Percentiles rank a stretch among this genome's conserved stretches.
Conservation (phyloP, 2,329 filamentous ascomycete genomes). For the Sclerotinia glacialis region DNA sequence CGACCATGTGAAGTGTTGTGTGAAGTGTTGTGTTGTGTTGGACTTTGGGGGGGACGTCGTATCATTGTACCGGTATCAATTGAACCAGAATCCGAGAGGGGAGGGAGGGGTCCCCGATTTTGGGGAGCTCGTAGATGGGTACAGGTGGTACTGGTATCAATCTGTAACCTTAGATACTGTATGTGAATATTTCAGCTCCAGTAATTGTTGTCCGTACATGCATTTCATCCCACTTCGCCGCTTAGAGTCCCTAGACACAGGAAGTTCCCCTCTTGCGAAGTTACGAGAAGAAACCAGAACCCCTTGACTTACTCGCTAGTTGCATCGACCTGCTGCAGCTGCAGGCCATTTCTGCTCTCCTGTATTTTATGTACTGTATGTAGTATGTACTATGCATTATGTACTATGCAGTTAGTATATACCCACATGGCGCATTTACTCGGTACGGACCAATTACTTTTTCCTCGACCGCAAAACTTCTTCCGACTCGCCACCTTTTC, state of each 20-base stretch:
- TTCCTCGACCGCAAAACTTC: not conserved
- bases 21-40: not conserved
- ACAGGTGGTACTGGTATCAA: not conserved
- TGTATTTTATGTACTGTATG: constrained; percentile 10
- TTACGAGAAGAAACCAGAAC: not conserved
- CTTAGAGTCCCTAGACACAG: constrained; percentile 4
- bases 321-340: constrained; percentile 13
- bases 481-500: constrained; percentile 14
- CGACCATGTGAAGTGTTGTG: constrained; percentile 10
- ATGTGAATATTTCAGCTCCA: constrained; percentile 14
- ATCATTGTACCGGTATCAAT: constrained; percentile 2
- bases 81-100: not conserved
- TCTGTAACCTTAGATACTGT: constrained; percentile 8
- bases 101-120: not conserved
- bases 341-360: constrained; percentile 11
- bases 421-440: constrained; percentile 10
- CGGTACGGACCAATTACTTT: not conserved
- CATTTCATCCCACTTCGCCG: constrained; percentile 15
- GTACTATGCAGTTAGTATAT: too few species aligned
- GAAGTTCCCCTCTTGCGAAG: not conserved
- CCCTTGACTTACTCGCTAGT: constrained; percentile 21
- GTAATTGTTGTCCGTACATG: constrained; percentile 18
- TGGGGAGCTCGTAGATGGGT: constrained; percentile 3
- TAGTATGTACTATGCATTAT: constrained; percentile 1
- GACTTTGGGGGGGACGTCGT: constrained; percentile 3